These are phyloP conservation scores for Ophiostoma piceae DNA, from an alignment of 2,329 filamentous ascomycete genomes.

Conservation along the genomic window DNA sequence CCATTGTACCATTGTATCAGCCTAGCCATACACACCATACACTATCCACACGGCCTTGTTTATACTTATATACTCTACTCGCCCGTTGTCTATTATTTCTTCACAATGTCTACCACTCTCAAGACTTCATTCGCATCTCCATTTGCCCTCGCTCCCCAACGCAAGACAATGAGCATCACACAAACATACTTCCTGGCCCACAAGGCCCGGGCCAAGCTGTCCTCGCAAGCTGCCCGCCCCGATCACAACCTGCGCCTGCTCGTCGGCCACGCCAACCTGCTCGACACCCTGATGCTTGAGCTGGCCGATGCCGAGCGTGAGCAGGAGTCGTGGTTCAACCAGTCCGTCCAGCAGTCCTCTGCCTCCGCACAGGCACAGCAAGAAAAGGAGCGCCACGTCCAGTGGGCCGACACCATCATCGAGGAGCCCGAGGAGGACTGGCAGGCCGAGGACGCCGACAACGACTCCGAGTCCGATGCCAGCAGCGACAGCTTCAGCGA, in stretches of 20 bases:
- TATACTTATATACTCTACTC: background rate
- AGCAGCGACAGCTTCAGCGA: conserved; percentile 46
- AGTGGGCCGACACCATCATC: conserved; percentile 77
- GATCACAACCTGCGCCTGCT: conserved; percentile 94
- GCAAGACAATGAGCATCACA: conserved; percentile 93
- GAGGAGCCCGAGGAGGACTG: conserved; percentile 70
- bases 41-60: conserved; percentile 15
- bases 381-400: conserved; percentile 60
- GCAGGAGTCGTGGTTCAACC: conserved; percentile 97
- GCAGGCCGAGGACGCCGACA: conserved; percentile 59
- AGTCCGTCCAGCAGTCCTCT: conserved; percentile 71
- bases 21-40: conserved; percentile 12
- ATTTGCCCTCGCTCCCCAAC: conserved; percentile 37
- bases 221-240: conserved; percentile 77
- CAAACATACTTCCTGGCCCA: conserved; percentile 98
- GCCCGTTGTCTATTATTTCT: background rate
- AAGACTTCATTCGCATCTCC: conserved; percentile 36
- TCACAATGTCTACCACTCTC: conserved; percentile 27
- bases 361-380: conserved; percentile 36
- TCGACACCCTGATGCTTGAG: conserved; percentile 85
- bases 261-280: conserved; percentile 95
- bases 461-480: conserved; percentile 47
- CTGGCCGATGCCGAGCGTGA: conserved; percentile 91
- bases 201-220: conserved; percentile 94
- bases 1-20: conserved; percentile 6